Evolutionary conservation across 2,329 filamentous ascomycete genomes (phyloP).

Genomic region (Chaetomium globosum): DNA sequence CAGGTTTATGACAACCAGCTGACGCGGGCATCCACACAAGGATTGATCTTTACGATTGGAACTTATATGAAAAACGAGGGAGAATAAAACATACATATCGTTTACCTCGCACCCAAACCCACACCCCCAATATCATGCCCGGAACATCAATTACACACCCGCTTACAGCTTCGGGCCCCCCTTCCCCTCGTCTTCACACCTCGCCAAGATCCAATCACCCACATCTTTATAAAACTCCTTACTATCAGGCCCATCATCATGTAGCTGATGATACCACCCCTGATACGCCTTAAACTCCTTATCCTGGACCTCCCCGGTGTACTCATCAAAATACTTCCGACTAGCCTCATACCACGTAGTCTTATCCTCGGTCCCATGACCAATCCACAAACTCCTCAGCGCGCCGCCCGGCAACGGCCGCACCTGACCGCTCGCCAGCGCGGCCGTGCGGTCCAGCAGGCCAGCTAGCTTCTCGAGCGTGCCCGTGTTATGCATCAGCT

Average conservation of each 20-base stretch:
- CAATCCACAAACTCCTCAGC: conserved; percentile 69
- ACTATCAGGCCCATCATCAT: conserved; percentile 57
- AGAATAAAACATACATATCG: neutral
- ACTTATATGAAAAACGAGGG: neutral
- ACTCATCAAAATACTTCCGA: conserved; percentile 62
- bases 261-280: conserved; percentile 76
- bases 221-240: conserved; percentile 62
- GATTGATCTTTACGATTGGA: neutral
- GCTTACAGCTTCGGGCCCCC: conserved; percentile 29
- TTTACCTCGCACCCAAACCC: neutral
- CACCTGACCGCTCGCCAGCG: conserved; percentile 60
- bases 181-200: conserved; percentile 38
- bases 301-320: conserved; percentile 61
- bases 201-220: conserved; percentile 65
- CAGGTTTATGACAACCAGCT: neutral
- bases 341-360: conserved; percentile 68
- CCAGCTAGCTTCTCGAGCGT: conserved; percentile 79
- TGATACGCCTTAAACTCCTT: conserved; percentile 73
- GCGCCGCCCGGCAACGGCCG: conserved; percentile 43
- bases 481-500: conserved; percentile 77
- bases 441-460: conserved; percentile 72
- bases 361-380: conserved; percentile 75
- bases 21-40: neutral
- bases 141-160: neutral
- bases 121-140: neutral